Evolutionary conservation across 768 basidiomycete genomes (phyloP).

Genomic region (Candolleomyces eurysporus): DNA sequence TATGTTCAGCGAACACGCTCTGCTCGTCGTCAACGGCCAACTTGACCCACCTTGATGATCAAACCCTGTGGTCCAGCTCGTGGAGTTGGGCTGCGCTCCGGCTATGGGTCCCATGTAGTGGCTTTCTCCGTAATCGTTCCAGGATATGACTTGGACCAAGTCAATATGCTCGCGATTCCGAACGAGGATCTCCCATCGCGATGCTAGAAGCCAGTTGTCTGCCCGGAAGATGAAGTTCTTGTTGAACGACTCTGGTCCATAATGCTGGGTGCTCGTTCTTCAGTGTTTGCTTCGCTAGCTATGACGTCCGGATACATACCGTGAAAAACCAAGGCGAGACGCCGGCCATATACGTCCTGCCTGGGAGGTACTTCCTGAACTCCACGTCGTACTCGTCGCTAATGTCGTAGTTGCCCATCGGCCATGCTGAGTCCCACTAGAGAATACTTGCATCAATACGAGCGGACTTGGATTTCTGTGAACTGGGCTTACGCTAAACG

Average conservation of each 20-base stretch:
- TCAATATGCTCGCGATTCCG: constrained; percentile 36
- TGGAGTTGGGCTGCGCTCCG: constrained; percentile 59
- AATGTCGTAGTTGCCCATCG: constrained; percentile 32
- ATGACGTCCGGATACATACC: constrained; percentile 15
- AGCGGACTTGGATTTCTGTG: neutral
- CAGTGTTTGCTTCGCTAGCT: neutral
- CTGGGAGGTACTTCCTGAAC: constrained; percentile 25
- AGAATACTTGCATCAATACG: neutral
- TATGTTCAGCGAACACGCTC: neutral
- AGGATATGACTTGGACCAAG: constrained; percentile 55
- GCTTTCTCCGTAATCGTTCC: constrained; percentile 75
- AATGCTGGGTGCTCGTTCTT: constrained; percentile 38
- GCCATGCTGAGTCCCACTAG: constrained; percentile 57
- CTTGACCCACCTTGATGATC: constrained; percentile 33
- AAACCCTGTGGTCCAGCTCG: constrained; percentile 61
- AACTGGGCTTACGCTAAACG: constrained; percentile 36
- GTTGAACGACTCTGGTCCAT: constrained; percentile 47
- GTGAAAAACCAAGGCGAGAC: constrained; percentile 74
- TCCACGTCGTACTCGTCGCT: constrained; percentile 27
- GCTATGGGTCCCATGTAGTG: constrained; percentile 70
- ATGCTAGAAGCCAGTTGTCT: constrained; percentile 56
- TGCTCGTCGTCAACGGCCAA: neutral
- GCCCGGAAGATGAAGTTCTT: constrained; percentile 59
- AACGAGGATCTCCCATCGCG: constrained; percentile 59
- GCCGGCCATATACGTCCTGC: constrained; percentile 36